phyloP scores from a whole-genome alignment of 1,284 basidiomycete genomes.

The Trichosporon sp. region DNA sequence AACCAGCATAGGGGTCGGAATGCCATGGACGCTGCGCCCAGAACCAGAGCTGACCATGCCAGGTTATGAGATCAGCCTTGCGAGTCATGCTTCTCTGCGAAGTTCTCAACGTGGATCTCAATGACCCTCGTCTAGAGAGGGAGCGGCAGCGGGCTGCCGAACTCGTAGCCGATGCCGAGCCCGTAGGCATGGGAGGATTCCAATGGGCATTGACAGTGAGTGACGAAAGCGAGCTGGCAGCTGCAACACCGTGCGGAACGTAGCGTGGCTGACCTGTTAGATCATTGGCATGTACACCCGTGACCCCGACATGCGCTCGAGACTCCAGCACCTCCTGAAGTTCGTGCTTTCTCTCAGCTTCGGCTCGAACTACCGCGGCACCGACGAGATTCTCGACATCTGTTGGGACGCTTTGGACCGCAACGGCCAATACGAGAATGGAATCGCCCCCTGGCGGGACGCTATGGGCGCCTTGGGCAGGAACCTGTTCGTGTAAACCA shows the following conservation, averaged over 20 bases:
- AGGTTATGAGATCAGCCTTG: slow-evolving; percentile 18
- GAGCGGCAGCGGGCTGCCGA: slow-evolving; percentile 13
- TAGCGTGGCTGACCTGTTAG: not conserved
- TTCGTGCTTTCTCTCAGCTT: slow-evolving; percentile 14
- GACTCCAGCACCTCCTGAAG: slow-evolving; percentile 10
- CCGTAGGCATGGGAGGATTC: slow-evolving; percentile 16
- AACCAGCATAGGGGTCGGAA: not conserved
- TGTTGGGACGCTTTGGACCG: slow-evolving; percentile 20
- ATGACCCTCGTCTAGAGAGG: slow-evolving; percentile 12
- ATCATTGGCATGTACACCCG: slow-evolving; percentile 21
- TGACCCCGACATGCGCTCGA: not conserved
- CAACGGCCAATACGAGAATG: slow-evolving; percentile 19
- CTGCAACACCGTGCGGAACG: not conserved
- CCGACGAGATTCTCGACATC: slow-evolving; percentile 17
- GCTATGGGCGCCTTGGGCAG: slow-evolving; percentile 15
- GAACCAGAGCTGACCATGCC: not conserved
- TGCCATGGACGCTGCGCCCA: not conserved
- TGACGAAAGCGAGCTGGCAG: not conserved
- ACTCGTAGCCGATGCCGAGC: slow-evolving; percentile 20
- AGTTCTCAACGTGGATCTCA: slow-evolving; percentile 16
- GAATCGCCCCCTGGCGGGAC: slow-evolving; percentile 25
- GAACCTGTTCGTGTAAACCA: slow-evolving; percentile 11
- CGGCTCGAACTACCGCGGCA: slow-evolving; percentile 12
- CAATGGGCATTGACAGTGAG: slow-evolving; percentile 18
- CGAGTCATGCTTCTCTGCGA: slow-evolving; percentile 22